Conservation (phyloP, 768 basidiomycete species). For the Clavaria fumosa region DNA sequence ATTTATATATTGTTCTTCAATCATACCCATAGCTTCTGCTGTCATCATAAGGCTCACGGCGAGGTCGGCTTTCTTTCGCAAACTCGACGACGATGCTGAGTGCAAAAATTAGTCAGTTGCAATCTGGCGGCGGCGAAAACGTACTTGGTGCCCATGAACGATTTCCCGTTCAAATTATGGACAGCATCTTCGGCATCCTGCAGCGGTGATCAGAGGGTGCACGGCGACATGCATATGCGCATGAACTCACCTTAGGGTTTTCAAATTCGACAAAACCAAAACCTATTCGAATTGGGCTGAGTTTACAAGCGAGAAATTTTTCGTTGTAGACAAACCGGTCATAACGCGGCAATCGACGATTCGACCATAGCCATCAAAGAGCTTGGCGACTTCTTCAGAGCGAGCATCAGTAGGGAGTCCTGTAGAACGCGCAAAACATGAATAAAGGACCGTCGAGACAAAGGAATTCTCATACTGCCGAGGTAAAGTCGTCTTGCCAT, state of each 20-base stretch:
- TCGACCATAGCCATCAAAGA: slow-evolving; percentile 82
- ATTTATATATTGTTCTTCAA: slow-evolving; percentile 1
- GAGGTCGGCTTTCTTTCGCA: slow-evolving; percentile 82
- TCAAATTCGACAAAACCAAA: slow-evolving; percentile 98
- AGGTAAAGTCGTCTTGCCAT: slow-evolving; percentile 82
- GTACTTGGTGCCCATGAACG: slow-evolving; percentile 80
- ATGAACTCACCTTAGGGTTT: slow-evolving; percentile 42
- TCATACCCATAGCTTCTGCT: slow-evolving; percentile 42
- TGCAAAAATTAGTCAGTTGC: neutral
- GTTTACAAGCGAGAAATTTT: slow-evolving; percentile 9
- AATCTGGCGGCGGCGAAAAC: slow-evolving; percentile 9
- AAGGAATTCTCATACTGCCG: slow-evolving; percentile 39
- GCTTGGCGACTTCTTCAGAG: slow-evolving; percentile 70
- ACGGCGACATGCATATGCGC: neutral
- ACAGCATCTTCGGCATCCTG: slow-evolving; percentile 95
- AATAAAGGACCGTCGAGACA: slow-evolving; percentile 1
- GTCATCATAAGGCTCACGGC: slow-evolving; percentile 59
- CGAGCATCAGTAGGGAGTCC: slow-evolving; percentile 76
- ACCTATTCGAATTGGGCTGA: slow-evolving; percentile 29
- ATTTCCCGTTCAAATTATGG: slow-evolving; percentile 71
- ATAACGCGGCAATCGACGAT: slow-evolving; percentile 88
- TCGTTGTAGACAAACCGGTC: slow-evolving; percentile 48
- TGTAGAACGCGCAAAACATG: slow-evolving; percentile 16
- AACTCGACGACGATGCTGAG: slow-evolving; percentile 88
- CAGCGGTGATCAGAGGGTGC: slow-evolving; percentile 8